Conservation (phyloP, 306 rosid genomes). For the Begonia loranthoides region DNA sequence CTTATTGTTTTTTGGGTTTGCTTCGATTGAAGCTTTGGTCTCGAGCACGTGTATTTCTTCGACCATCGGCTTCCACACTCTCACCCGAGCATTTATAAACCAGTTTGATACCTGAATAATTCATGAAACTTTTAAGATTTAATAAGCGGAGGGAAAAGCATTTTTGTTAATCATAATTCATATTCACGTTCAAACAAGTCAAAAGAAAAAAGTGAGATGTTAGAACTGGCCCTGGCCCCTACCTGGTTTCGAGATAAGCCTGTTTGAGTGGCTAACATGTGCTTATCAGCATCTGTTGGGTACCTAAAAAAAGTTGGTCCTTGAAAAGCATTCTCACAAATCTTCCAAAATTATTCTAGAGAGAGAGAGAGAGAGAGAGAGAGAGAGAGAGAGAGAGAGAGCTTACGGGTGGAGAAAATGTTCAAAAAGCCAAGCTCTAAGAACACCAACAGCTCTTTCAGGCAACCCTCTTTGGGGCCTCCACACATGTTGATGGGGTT, state of each 20-base stretch:
- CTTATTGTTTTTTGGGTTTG: conserved; percentile 15
- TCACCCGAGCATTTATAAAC: conserved; percentile 86
- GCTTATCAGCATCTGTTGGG: conserved; percentile 96
- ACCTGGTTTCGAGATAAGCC: conserved; percentile 98
- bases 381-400: conserved; percentile 4
- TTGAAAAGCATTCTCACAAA: neutral
- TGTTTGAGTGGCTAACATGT: conserved; percentile 86
- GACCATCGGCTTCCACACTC: conserved; percentile 98
- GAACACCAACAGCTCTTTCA: conserved; percentile 74
- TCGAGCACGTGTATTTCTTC: conserved; percentile 93
- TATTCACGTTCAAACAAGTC: neutral
- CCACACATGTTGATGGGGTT: conserved; percentile 49
- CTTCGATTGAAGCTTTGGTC: conserved; percentile 34
- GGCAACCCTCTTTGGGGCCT: conserved; percentile 96
- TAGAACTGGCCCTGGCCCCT: conserved; percentile 7
- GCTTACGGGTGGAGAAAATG: conserved; percentile 98
- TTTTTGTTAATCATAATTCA: neutral
- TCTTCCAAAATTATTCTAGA: neutral
- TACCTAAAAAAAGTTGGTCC: conserved; percentile 38
- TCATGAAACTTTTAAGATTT: neutral
- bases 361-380: conserved; percentile 1
- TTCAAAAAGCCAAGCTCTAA: conserved; percentile 88
- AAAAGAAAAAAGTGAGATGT: too few species aligned
- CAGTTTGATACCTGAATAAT: conserved; percentile 72
- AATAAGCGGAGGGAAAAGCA: neutral